A percentile compares a stretch with the other conserved stretches of the same genome.
phyloP scores from a whole-genome alignment of 2,329 filamentous ascomycete genomes.

The Penicillium paneum region DNA sequence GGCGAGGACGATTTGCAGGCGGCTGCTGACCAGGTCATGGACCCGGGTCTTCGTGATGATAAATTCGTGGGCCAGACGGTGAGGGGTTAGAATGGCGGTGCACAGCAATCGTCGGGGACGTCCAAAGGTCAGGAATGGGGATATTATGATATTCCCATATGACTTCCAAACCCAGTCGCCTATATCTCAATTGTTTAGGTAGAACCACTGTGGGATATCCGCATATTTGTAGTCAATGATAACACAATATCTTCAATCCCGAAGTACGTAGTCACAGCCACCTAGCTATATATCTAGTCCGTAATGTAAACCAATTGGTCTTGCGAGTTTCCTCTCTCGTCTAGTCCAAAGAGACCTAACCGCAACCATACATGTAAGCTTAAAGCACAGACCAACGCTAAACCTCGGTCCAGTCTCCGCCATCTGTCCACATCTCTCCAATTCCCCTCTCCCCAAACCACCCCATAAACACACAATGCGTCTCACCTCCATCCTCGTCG shows the following conservation, averaged over 20 bases:
- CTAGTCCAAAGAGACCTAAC: too few relatives aligned
- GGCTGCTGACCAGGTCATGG: constrained; percentile 29
- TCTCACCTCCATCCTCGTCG: constrained; percentile 40
- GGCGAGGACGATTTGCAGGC: constrained; percentile 40
- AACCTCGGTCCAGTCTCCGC: constrained; percentile 1
- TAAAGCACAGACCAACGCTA: constrained; percentile 14
- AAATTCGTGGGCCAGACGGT: background rate
- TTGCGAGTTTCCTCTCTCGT: background rate
- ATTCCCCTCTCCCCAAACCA: background rate
- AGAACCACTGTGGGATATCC: background rate
- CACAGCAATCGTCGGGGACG: background rate
- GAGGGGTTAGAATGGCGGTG: background rate
- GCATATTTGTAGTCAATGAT: background rate
- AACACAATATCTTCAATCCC: background rate
- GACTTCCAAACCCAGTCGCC: background rate
- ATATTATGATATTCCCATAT: background rate
- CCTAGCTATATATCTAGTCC: background rate
- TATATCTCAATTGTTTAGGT: background rate
- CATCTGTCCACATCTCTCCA: constrained; percentile 8
- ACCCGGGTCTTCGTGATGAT: background rate
- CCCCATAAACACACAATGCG: constrained; percentile 40
- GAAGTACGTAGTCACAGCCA: background rate
- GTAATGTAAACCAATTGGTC: background rate
- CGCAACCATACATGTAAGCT: background rate
- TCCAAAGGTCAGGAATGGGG: background rate